Conservation (phyloP, 208 protist genomes). For the Perkinsela sp. region DNA sequence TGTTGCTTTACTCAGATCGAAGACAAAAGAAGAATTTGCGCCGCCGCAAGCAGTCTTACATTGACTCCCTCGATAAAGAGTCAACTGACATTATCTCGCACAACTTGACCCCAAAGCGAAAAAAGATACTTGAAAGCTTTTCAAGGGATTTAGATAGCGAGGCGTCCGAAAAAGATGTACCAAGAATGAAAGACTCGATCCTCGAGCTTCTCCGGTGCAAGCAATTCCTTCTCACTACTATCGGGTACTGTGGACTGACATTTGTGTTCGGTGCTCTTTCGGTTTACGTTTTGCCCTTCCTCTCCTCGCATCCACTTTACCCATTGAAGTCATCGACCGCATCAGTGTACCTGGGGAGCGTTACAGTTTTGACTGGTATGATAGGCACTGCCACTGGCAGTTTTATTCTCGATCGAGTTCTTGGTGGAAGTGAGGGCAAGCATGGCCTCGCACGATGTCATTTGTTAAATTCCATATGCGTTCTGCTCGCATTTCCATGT, state of each 20-base stretch:
- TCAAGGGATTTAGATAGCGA: background rate
- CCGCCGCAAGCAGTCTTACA: background rate
- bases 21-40: background rate
- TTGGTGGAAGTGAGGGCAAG: constrained; percentile 20
- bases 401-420: constrained; percentile 14
- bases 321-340: constrained; percentile 10
- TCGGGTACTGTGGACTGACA: constrained; percentile 44
- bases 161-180: background rate
- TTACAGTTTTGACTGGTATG: constrained; percentile 24
- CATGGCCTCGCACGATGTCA: constrained; percentile 16
- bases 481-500: constrained; percentile 14
- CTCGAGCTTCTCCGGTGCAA: constrained; percentile 14
- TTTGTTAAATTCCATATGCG: constrained; percentile 16
- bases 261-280: constrained; percentile 45
- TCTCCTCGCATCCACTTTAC: constrained; percentile 25
- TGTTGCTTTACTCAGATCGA: constrained; percentile 6
- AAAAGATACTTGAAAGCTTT: background rate
- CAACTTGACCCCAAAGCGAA: background rate
- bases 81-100: background rate
- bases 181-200: constrained; percentile 5
- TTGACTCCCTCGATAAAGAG: background rate
- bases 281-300: constrained; percentile 35
- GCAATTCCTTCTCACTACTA: constrained; percentile 22
- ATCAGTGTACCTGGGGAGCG: constrained; percentile 17
- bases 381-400: constrained; percentile 29